Evolutionary conservation across 495 filamentous ascomycete genomes (phyloP).

Genomic region (Aspergillus steynii): DNA sequence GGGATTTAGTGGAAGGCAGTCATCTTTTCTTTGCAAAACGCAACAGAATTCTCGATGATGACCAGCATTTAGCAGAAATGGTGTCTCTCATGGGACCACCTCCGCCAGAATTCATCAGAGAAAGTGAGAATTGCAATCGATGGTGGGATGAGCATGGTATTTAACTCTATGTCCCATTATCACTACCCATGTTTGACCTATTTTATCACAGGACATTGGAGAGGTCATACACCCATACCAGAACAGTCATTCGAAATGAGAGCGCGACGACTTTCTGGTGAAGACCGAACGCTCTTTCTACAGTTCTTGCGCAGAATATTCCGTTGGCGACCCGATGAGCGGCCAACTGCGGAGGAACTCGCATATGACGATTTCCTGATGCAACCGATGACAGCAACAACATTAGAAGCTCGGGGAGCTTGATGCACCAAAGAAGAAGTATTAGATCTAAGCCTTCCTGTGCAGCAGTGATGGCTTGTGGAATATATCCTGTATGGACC

Average conservation of each 20-base stretch:
- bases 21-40: conserved; percentile 23
- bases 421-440: too few species aligned
- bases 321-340: conserved; percentile 36
- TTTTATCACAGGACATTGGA: conserved; percentile 25
- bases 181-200: background rate
- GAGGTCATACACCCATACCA: conserved; percentile 24
- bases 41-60: conserved; percentile 21
- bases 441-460: too few species aligned
- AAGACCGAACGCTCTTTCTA: conserved; percentile 31
- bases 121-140: conserved; percentile 25
- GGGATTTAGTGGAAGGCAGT: conserved; percentile 18
- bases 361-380: conserved; percentile 27
- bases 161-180: background rate
- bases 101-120: conserved; percentile 29
- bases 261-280: conserved; percentile 17
- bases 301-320: conserved; percentile 32
- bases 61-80: conserved; percentile 39
- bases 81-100: conserved; percentile 34
- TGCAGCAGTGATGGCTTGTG: too few species aligned
- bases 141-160: conserved; percentile 32
- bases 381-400: conserved; percentile 9
- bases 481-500: too few species aligned
- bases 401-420: too few species aligned
- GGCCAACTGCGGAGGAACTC: conserved; percentile 36
- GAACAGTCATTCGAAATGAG: conserved; percentile 22